phyloP scores from a whole-genome alignment of 768 basidiomycete species.

The Lentinus brumalis region DNA sequence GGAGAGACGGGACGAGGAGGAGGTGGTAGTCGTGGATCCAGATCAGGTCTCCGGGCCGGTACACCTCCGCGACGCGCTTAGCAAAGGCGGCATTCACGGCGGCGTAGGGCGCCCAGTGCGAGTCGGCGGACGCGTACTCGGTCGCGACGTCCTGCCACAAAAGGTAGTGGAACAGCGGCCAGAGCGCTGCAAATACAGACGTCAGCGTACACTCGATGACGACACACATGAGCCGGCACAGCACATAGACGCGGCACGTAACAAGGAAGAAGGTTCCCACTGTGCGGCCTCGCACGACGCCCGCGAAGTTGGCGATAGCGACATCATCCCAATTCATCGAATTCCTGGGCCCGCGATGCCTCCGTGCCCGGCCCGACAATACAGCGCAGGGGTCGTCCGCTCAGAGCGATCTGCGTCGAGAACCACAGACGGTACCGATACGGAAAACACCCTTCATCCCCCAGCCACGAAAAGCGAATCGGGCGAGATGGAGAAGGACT shows the following conservation, averaged over 20 bases:
- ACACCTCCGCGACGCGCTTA: constrained; percentile 68
- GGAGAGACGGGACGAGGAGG: constrained; percentile 82
- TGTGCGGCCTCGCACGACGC: not conserved
- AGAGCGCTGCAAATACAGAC: constrained; percentile 61
- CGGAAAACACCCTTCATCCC: constrained; percentile 4
- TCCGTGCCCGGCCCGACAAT: constrained; percentile 13
- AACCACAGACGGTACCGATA: constrained; percentile 4
- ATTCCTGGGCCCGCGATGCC: constrained; percentile 2
- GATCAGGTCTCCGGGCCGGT: constrained; percentile 79
- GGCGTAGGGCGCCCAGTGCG: constrained; percentile 79
- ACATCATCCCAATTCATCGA: constrained; percentile 5
- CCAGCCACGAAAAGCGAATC: not conserved
- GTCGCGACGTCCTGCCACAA: constrained; percentile 96
- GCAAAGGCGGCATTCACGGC: constrained; percentile 88
- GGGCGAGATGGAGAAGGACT: constrained; percentile 34
- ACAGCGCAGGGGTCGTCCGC: not conserved
- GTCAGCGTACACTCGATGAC: not conserved
- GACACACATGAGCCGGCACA: not conserved
- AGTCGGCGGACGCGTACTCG: constrained; percentile 84
- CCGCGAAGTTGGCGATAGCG: not conserved
- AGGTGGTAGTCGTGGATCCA: constrained; percentile 98
- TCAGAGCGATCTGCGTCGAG: not conserved
- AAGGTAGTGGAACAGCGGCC: constrained; percentile 98
- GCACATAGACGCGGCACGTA: not conserved
- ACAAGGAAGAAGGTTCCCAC: constrained; percentile 12